Evolutionary conservation across 2,329 filamentous ascomycete genomes (phyloP), one percentile per base, ranked within the genome.

Genomic region (Lasiodiplodia hormozganensis): DNA sequence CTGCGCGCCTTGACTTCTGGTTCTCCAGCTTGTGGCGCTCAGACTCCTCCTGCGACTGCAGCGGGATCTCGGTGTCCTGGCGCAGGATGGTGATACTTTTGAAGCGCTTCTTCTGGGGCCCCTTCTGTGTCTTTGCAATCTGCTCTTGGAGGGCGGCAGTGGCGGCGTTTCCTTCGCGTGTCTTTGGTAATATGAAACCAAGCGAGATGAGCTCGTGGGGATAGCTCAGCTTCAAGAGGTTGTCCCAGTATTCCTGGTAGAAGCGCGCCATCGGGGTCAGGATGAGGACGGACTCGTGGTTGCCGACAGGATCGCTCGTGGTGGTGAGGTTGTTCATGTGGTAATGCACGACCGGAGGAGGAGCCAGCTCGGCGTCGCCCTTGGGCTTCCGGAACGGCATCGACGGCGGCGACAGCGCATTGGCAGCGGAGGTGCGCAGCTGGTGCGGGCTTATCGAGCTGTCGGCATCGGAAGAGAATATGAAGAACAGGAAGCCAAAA

Each of bases 201-300:
- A 99, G 85, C 0, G 93, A 96, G 76, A 99, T 96, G 71, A 98
- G 88, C 69, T 97, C 92, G 82, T 97, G 96, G 3, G 96, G 96
- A 79, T 98, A 99, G 75, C 82, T 87, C 68, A 99, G 86, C 77
- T 88, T 88, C 73, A 94, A 79, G 34, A 99, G 85, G 75, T 98
- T 99, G 79, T 96, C 91, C 95, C 96, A 99, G 84, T 98, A 99
- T 73, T 87, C 90, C 74, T 92, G 90, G 81, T 97, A 98, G 85
- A 98, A 99, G 71, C 92, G 89, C 38, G 93, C 92, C 82, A 99
- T 90, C 11, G 96, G 96, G 1, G 96, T 97, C 70, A 99, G 87
- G 76, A 99, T 92, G 67, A 99, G 89, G 69, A 99, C 86, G 64
- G 90, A 91, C 83, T 99, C 96, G 72, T 88, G 85, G 77, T 97